Evolutionary conservation across 1,139 yeast species (phyloP).

Genomic region (Meyerozyma elateridarum): DNA sequence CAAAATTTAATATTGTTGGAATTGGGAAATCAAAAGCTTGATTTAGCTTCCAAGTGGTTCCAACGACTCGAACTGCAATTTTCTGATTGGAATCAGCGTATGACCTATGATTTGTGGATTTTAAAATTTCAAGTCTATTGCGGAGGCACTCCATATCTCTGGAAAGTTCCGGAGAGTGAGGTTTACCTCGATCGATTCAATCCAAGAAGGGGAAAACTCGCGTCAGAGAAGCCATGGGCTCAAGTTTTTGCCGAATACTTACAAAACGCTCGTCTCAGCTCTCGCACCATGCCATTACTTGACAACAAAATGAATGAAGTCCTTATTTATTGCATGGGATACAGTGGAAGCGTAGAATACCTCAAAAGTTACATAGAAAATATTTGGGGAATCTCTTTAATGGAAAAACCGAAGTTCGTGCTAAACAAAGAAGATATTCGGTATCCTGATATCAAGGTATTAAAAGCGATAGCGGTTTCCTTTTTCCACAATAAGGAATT

Average conservation of each 20-base stretch:
- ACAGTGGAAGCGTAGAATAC: constrained; percentile 21
- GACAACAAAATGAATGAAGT: constrained; percentile 21
- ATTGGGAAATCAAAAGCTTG: constrained; percentile 30
- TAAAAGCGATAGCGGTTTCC: constrained; percentile 28
- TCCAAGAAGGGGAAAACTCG: constrained; percentile 19
- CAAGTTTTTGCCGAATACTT: constrained; percentile 19
- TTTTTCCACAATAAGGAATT: constrained; percentile 29
- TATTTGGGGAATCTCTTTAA: constrained; percentile 28
- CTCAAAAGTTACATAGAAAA: constrained; percentile 24
- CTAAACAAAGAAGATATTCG: constrained; percentile 14
- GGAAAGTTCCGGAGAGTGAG: constrained; percentile 24
- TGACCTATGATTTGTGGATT: constrained; percentile 34
- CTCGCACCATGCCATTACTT: constrained; percentile 15
- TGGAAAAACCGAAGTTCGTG: constrained; percentile 16
- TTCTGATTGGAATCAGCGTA: constrained; percentile 13
- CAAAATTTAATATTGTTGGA: constrained; percentile 38
- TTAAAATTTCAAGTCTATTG: constrained; percentile 29
- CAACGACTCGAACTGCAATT: constrained; percentile 25
- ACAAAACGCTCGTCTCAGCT: no score
- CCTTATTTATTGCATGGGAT: constrained; percentile 32
- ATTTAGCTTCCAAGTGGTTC: constrained; percentile 40
- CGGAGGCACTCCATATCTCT: constrained; percentile 31
- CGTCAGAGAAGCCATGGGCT: constrained; percentile 18
- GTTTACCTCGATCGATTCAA: constrained; percentile 16
- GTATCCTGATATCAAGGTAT: constrained; percentile 24